Base-by-base conservation (phyloP, 2,329 filamentous ascomycete species). In the Clonostachys rhizophaga region DNA sequence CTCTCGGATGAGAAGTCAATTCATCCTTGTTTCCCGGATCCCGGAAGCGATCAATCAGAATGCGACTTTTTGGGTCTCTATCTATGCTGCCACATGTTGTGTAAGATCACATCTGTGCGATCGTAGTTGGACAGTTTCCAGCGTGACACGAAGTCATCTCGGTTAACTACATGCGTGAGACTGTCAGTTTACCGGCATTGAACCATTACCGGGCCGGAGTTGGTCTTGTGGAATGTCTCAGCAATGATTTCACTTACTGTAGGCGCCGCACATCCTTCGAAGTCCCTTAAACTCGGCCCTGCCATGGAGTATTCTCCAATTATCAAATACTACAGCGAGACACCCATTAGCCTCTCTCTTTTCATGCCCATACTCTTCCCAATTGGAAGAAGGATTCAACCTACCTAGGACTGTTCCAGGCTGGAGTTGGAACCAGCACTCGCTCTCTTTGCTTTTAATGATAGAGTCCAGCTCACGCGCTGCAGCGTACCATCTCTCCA, bases 241-340 rank as follows among this genome's bases (percentile, higher is more conserved):
- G 24, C 1, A 30, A 30, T 30, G 24, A 30, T 43, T 34, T 8
- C 17, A 81, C 86, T 76, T 71, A 91, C 89, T 86, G 59, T 97
- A 97, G 10, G 81, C 92, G 50, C 94, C 94, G 64, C 91, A 96
- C 60, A 99, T 88, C 54, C 91, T 83, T 54, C 94, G 76, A 60
- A 87, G 83, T 2, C 94, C 94, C 6, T 84, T 86, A 59, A 97
- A 99, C 0, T 81, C 81, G 45, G 84, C 84, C 56, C 94, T 76
- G 2, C 92, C 94, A 65, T 99, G 94, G 55, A 97, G 70, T 34
- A 96, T 87, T 49, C 94, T 80, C 91, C 92, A 96, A 60, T 99
- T 97, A 62, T 99, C 89, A 64, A 99, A 96, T 42, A 97, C 87
- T 88, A 55, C 16, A 34, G 10, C 4, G 24, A 30, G 24, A 30